A percentile compares a stretch with the other conserved stretches of the same genome.
phyloP scores from a whole-genome alignment of 345 rosid species.

The Populus deltoides region DNA sequence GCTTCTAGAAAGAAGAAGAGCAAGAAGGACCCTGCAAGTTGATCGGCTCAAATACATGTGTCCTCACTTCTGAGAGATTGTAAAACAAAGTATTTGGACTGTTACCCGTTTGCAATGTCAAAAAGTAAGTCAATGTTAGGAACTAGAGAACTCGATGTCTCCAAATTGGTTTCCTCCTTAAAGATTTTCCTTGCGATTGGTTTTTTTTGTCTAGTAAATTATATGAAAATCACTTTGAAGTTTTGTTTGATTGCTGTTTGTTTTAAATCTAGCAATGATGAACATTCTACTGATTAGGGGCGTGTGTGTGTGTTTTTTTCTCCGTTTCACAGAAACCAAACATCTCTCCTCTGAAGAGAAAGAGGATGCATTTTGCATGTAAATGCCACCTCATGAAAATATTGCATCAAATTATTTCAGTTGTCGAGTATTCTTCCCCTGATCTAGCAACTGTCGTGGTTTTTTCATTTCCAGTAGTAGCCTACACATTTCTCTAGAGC shows the following conservation, averaged over 20 bases:
- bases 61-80: neutral
- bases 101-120: neutral
- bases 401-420: no score
- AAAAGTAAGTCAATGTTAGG: neutral
- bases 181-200: neutral
- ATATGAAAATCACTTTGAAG: neutral
- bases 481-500: no score
- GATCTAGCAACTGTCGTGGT: no score
- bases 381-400: no score
- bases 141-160: neutral
- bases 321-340: no score
- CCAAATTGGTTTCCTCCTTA: neutral
- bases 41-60: neutral
- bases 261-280: neutral
- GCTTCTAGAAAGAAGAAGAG: slow-evolving; percentile 81
- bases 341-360: no score
- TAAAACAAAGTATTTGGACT: neutral
- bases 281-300: neutral
- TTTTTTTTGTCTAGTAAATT: neutral
- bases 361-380: no score
- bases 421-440: no score
- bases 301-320: no score
- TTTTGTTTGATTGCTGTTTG: neutral
- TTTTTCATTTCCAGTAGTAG: no score
- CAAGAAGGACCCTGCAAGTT: slow-evolving; percentile 29